Conservation (phyloP, 1,139 yeast genomes). For the Geotrichum restrictum region DNA sequence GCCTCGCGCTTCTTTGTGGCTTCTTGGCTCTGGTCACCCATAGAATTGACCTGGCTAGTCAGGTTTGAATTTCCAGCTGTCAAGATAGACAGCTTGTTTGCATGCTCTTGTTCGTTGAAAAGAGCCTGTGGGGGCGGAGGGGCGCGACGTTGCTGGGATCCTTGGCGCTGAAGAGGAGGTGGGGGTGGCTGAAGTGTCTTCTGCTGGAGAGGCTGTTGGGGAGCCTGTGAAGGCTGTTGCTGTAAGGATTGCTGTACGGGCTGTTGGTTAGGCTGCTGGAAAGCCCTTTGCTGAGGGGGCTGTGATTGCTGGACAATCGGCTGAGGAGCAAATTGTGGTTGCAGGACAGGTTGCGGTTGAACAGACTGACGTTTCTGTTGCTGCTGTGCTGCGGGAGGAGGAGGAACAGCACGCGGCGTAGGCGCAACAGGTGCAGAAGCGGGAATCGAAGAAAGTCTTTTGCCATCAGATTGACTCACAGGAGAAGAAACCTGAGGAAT, state of each 20-base stretch:
- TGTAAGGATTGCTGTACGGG: not conserved
- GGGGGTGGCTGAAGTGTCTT: conserved; percentile 4
- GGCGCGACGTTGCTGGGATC: conserved; percentile 4
- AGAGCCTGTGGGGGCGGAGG: conserved; percentile 42
- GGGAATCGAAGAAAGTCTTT: conserved; percentile 3
- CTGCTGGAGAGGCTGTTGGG: not conserved
- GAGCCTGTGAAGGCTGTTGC: not conserved
- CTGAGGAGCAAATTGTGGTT: not conserved
- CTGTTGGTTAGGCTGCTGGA: not conserved
- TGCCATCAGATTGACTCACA: not conserved
- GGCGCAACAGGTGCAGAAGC: conserved; percentile 13
- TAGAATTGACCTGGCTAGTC: conserved; percentile 77
- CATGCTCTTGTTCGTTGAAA: conserved; percentile 52
- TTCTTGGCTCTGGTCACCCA: conserved; percentile 68
- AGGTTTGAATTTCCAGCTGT: conserved; percentile 86
- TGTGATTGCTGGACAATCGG: not conserved
- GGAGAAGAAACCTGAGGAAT: not conserved
- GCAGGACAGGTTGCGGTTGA: not conserved
- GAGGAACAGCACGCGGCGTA: conserved; percentile 16
- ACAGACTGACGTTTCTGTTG: not conserved
- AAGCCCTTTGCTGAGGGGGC: not conserved
- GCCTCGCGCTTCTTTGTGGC: conserved; percentile 66
- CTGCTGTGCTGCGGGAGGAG: conserved; percentile 21
- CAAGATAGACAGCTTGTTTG: conserved; percentile 70
- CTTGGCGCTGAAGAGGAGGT: conserved; percentile 6